These are phyloP conservation scores for Medicago arabica DNA, from an alignment of 306 rosid genomes.

Conservation along the genomic window DNA sequence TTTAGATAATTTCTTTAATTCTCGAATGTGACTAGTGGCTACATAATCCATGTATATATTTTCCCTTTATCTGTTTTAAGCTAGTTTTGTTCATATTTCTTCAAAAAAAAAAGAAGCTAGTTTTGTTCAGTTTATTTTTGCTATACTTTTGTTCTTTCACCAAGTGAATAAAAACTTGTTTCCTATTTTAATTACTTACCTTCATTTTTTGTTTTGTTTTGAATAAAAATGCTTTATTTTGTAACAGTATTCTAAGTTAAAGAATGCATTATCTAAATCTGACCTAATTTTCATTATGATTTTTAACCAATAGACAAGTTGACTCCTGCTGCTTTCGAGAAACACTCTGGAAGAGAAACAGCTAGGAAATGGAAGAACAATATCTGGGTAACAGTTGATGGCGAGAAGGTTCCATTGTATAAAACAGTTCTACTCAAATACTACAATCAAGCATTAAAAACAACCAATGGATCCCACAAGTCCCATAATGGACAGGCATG, in stretches of 20 bases:
- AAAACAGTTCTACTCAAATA: slow-evolving; percentile 81
- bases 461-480: slow-evolving; percentile 62
- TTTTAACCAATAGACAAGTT: slow-evolving; percentile 53
- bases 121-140: no score
- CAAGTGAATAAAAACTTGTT: not conserved
- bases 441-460: slow-evolving; percentile 64
- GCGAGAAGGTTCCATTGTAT: slow-evolving; percentile 78
- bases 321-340: slow-evolving; percentile 84
- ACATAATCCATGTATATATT: no score
- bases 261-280: not conserved
- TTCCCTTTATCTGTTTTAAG: no score
- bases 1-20: not conserved
- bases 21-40: no score
- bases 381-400: slow-evolving; percentile 79
- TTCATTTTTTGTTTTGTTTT: not conserved
- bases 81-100: no score
- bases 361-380: slow-evolving; percentile 93
- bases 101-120: no score
- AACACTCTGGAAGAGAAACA: slow-evolving; percentile 87
- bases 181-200: not conserved
- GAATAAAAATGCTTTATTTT: not conserved
- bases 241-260: no score
- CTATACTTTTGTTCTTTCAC: not conserved
- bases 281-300: not conserved
- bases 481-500: slow-evolving; percentile 61